These are phyloP conservation scores for Kodamaea nitidulidarum DNA, from an alignment of 805 yeast genomes.

Conservation along the genomic window DNA sequence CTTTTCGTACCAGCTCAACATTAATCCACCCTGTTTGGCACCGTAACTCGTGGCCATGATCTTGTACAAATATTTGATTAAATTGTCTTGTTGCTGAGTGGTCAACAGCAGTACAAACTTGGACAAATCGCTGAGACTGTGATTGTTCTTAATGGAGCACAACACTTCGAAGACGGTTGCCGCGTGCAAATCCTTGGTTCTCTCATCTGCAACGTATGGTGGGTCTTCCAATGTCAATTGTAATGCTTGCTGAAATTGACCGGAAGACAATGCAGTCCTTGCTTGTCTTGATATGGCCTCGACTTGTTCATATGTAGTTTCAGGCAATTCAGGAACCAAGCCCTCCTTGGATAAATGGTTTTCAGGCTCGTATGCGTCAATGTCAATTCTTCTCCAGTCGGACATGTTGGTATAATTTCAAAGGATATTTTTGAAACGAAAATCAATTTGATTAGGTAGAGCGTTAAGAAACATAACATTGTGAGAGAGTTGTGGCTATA, in stretches of 20 bases:
- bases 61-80: conserved; percentile 80
- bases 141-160: conserved; percentile 45
- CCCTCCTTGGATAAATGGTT: conserved; percentile 61
- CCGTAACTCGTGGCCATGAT: conserved; percentile 78
- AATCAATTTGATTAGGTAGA: not conserved
- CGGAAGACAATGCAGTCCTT: conserved; percentile 63
- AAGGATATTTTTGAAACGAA: not conserved
- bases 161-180: conserved; percentile 66
- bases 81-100: conserved; percentile 65
- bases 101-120: conserved; percentile 55
- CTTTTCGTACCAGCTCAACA: conserved; percentile 91
- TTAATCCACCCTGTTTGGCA: conserved; percentile 78
- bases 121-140: conserved; percentile 64
- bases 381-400: conserved; percentile 92
- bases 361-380: conserved; percentile 88
- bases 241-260: conserved; percentile 68
- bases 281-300: conserved; percentile 52
- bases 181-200: conserved; percentile 43
- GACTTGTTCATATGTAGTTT: conserved; percentile 47
- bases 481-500: too few species aligned
- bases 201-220: conserved; percentile 74
- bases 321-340: conserved; percentile 50
- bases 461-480: too few species aligned
- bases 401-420: conserved; percentile 35
- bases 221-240: conserved; percentile 62